A percentile compares a stretch with the other conserved stretches of the same genome.
Conservation (phyloP, 768 basidiomycete genomes). For the Tylopilus cervinicoccineus region DNA sequence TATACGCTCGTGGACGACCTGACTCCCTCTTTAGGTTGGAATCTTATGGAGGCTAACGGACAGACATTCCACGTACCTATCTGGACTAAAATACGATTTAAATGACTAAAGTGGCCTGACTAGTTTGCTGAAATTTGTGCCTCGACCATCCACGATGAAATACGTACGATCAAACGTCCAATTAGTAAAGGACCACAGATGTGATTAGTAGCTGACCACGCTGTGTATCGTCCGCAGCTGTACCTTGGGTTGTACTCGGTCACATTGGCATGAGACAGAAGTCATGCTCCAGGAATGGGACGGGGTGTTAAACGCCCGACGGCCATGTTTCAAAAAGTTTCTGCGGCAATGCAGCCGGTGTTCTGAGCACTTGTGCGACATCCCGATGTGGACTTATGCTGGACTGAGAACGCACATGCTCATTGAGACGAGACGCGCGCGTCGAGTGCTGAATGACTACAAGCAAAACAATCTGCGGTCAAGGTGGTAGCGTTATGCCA, state of each 20-base stretch:
- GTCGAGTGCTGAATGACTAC: no score
- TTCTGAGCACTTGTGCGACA: neutral
- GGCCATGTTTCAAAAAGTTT: neutral
- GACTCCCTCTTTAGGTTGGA: neutral
- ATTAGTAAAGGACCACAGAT: no score
- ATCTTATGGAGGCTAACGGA: neutral
- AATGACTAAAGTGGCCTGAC: neutral
- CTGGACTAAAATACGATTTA: neutral
- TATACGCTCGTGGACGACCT: neutral
- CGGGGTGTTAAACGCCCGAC: neutral
- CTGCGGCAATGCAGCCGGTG: neutral
- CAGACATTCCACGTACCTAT: neutral
- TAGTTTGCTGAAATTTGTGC: neutral
- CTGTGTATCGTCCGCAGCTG: no score
- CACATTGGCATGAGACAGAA: constrained; percentile 40
- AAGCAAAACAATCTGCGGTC: neutral
- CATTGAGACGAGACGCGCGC: neutral
- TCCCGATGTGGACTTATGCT: constrained; percentile 1
- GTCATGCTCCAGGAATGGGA: neutral
- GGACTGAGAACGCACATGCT: neutral
- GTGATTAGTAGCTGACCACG: no score
- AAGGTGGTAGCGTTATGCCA: neutral
- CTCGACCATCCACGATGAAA: neutral
- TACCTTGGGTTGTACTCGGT: no score
- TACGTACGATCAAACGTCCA: constrained; percentile 30